A percentile compares a stretch with the other conserved stretches of the same genome.
phyloP scores from a whole-genome alignment of 164 flowering plant genomes.

The Kalanchoe fedtschenkoi region DNA sequence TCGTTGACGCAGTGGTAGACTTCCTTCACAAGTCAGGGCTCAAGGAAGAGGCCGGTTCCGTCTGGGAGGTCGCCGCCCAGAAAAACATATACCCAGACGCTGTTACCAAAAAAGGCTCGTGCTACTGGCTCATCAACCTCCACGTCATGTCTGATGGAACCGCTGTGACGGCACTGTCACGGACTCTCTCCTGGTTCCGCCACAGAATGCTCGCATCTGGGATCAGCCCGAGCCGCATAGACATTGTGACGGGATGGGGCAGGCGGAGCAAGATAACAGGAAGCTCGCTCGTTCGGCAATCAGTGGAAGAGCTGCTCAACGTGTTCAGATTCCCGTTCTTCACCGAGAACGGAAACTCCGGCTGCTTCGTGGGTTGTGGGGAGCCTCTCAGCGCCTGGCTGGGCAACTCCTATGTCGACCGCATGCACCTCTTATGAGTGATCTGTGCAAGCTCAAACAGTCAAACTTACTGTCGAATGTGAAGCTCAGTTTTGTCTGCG shows the following conservation, averaged over 20 bases:
- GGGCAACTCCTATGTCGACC: constrained; percentile 65
- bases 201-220: constrained; percentile 59
- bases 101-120: constrained; percentile 58
- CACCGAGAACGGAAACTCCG: constrained; percentile 73
- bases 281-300: constrained; percentile 70
- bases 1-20: constrained; percentile 88
- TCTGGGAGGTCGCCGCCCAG: constrained; percentile 94
- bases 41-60: constrained; percentile 91
- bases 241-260: constrained; percentile 97
- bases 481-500: no score
- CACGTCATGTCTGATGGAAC: constrained; percentile 99
- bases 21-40: constrained; percentile 89
- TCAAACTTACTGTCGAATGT: not conserved
- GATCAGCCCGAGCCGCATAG: constrained; percentile 52
- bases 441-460: not conserved
- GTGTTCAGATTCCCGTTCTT: constrained; percentile 75
- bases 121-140: constrained; percentile 91
- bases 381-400: constrained; percentile 78
- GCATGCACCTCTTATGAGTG: constrained; percentile 77
- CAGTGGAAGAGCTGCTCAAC: constrained; percentile 68
- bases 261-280: constrained; percentile 92
- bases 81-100: constrained; percentile 89
- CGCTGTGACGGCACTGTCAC: constrained; percentile 80
- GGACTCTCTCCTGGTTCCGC: constrained; percentile 91
- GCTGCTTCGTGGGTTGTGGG: constrained; percentile 91